phyloP scores from a whole-genome alignment of 2,329 filamentous ascomycete species.

The Paraphoma sp. region DNA sequence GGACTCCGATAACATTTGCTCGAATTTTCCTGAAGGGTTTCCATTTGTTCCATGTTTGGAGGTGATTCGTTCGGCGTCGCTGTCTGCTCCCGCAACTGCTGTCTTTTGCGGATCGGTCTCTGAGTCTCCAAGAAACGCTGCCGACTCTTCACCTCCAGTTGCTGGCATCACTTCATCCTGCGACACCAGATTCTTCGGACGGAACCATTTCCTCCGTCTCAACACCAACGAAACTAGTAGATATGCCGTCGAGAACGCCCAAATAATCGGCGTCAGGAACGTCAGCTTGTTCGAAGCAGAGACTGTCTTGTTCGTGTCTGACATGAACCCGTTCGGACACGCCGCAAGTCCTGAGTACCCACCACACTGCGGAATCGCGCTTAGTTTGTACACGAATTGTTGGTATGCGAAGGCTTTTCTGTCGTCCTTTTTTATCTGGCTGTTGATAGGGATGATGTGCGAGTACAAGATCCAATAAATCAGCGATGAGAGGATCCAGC shows the following conservation, averaged over 20 bases:
- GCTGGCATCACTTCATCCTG: not conserved
- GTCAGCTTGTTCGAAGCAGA: constrained; percentile 14
- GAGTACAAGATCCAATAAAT: constrained; percentile 28
- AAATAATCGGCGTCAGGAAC: constrained; percentile 25
- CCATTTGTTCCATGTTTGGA: not conserved
- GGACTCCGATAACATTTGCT: too few relatives aligned
- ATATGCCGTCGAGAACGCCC: constrained; percentile 22
- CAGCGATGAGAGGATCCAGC: constrained; percentile 22
- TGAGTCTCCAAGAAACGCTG: not conserved
- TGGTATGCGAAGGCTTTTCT: constrained; percentile 15
- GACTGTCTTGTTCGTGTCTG: constrained; percentile 3
- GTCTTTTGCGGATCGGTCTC: not conserved
- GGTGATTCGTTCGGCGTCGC: not conserved
- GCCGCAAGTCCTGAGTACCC: constrained; percentile 26
- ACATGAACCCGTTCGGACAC: constrained; percentile 18
- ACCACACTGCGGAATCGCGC: constrained; percentile 24
- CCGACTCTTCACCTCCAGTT: not conserved
- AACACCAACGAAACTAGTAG: constrained; percentile 10
- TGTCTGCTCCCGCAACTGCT: too few relatives aligned
- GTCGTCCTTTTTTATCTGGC: not conserved
- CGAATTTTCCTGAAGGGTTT: too few relatives aligned
- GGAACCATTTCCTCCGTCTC: not conserved
- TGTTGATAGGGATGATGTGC: constrained; percentile 21
- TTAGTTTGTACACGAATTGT: constrained; percentile 29
- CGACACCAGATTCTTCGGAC: not conserved